Base-by-base conservation (phyloP, 2,329 filamentous ascomycete genomes). In the Exserohilum rostratum region DNA sequence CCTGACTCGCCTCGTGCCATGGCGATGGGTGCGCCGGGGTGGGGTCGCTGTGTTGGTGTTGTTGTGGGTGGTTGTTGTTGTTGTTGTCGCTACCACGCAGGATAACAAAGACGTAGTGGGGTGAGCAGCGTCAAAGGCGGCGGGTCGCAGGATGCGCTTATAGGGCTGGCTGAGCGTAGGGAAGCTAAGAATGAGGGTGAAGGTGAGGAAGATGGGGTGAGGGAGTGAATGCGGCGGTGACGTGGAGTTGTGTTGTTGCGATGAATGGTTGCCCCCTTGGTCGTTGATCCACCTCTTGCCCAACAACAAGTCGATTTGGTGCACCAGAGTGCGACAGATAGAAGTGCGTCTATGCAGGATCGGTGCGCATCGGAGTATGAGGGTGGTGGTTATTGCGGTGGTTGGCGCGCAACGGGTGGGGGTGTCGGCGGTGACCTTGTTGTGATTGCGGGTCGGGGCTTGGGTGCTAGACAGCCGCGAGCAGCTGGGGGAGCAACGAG, bases 1-100 rank as follows among this genome's bases (percentile, higher is more conserved):
- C 55, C 62, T 15, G 48, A 20, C 2, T 61, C 55, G 40, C 62
- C 55, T 33, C 60, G 60, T 35, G 62, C 56, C 65, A 70, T 70
- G 44, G 46, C 58, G 46, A 46, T 51, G 39, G 33, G 34, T 57
- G 58, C 54, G 62, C 56, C 40, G 55, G 46, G 40, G 20, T 46
- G 50, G 37, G 39, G 33, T 46, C 13, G 50, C 37, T 30, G 40
- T 34, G 31, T 42, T 38, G 46, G 39, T 37, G 31, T 45, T n/a
- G 51, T 25, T 40, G 25, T 47, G 34, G 34, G 50, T 22, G 27
- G 18, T 35, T 13, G 31, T 33, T 12, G 34, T 37, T 37, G 20
- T 33, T 9, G 34, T 35, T 17, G 44, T 35, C 31, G 40, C 48
- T 48, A 37, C 30, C n/a, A 37, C 20, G 22, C 47, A 37, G 35